Percentiles rank a stretch among this genome's conserved stretches.
These are phyloP conservation scores for Paecilomyces sp. DNA, from an alignment of 2,329 filamentous ascomycete species.

Conservation along the genomic window DNA sequence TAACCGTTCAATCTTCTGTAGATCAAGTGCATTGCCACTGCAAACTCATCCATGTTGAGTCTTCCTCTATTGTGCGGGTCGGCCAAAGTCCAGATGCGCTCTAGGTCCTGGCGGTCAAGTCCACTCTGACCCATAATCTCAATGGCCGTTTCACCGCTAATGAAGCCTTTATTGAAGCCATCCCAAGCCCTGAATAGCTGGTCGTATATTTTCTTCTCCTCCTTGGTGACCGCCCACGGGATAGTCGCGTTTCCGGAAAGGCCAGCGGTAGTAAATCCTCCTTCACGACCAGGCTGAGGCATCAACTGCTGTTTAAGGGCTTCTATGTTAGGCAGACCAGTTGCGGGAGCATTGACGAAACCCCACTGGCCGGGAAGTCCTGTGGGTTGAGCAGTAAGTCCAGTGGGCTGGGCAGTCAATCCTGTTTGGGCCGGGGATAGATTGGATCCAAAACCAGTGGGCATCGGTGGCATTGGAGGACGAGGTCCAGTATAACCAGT, in stretches of 20 bases:
- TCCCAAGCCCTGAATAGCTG: constrained; percentile 95
- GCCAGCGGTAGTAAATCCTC: constrained; percentile 74
- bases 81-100: constrained; percentile 88
- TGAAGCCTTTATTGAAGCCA: constrained; percentile 84
- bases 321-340: constrained; percentile 88
- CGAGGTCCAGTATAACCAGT: constrained; percentile 74
- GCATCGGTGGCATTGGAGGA: constrained; percentile 77
- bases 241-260: constrained; percentile 91
- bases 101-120: constrained; percentile 80
- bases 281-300: constrained; percentile 90
- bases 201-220: constrained; percentile 96
- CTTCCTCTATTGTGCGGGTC: constrained; percentile 92
- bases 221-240: constrained; percentile 97
- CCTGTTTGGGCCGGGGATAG: constrained; percentile 59
- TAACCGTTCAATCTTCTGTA: constrained; percentile 97
- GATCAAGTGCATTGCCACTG: constrained; percentile 97
- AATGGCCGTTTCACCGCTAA: constrained; percentile 85
- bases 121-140: constrained; percentile 97
- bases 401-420: constrained; percentile 50
- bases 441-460: constrained; percentile 60
- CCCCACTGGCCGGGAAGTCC: constrained; percentile 94
- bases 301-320: constrained; percentile 91
- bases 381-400: constrained; percentile 89
- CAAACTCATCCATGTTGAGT: constrained; percentile 93
- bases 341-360: constrained; percentile 88